Base-by-base conservation (phyloP, 768 basidiomycete genomes). In the Russula emetica region DNA sequence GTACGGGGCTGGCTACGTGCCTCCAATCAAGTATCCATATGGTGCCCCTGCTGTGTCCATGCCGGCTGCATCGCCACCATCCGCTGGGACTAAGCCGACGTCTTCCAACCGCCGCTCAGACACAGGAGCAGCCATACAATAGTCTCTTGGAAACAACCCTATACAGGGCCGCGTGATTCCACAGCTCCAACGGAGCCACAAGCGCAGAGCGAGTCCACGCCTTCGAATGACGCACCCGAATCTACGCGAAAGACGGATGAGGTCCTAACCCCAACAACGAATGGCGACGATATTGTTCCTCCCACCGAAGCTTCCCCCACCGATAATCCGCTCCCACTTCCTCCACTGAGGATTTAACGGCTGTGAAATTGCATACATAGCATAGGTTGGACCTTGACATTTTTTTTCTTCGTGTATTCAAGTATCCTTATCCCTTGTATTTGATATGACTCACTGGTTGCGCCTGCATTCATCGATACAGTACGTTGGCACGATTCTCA, bases 361-460 rank as follows among this genome's bases (percentile, higher is more conserved):
- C 26, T 47, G 13, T 59, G 44, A 63, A 28, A 32, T 45, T 53
- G 32, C 50, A 53, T 36, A 45, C 52, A 42, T 28, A 28, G 45
- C 34, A 60, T 53, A 50, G 28, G 53, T 47, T 24, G 24, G 26
- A 38, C 53, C 36, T 22, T 30, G 51, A 30, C 50, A 22, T 11
- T 32, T 22, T 5, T 30, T 40, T 26, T 38, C n/a, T 30, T 45
- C 45, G 18, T 38, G 50, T 40, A 26, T 50, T 28, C 47, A 61
- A 59, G 49, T 64, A 64, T 64, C 47, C 50, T 64, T 64, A 64
- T 64, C 59, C 42, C 47, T 16, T 64, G 63, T 64, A 64, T 60
- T 61, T 61, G 55, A 55, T 64, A 50, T 51, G 53, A 28, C 49
- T 26, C 54, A n/a, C 22, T 28, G 24, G 42, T 44, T 44, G 42